phyloP scores from a whole-genome alignment of 164 flowering plant genomes.

The Sedum album region DNA sequence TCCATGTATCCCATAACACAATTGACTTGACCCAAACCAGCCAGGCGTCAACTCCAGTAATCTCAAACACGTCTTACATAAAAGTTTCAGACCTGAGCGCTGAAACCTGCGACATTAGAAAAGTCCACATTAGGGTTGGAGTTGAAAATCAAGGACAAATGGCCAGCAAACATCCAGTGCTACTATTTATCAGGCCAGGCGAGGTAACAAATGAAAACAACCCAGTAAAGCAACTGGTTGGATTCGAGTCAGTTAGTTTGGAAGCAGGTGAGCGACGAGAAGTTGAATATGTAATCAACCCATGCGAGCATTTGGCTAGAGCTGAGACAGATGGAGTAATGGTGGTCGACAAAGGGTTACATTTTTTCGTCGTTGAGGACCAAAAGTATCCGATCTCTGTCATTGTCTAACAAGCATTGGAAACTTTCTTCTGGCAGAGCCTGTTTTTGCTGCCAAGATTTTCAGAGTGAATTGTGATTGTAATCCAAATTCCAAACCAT shows the following conservation, averaged over 20 bases:
- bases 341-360: constrained; percentile 56
- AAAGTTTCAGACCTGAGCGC: constrained; percentile 39
- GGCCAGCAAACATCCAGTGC: constrained; percentile 65
- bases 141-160: constrained; percentile 61
- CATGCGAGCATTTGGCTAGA: constrained; percentile 67
- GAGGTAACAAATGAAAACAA: constrained; percentile 20
- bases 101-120: constrained; percentile 35
- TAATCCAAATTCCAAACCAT: not conserved
- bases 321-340: constrained; percentile 55
- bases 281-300: constrained; percentile 42
- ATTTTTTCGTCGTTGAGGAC: constrained; percentile 56
- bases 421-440: not conserved
- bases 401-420: constrained; percentile 14
- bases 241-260: constrained; percentile 48
- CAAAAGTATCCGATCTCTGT: constrained; percentile 34
- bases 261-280: constrained; percentile 41
- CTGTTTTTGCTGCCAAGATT: not conserved
- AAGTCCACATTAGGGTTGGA: constrained; percentile 35
- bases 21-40: constrained; percentile 29
- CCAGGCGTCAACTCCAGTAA: constrained; percentile 11
- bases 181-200: constrained; percentile 38
- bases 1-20: constrained; percentile 21
- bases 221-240: constrained; percentile 55
- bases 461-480: not conserved
- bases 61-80: not conserved